phyloP scores from a whole-genome alignment of 148 eudicot genomes.

The Chenopodium formosanum region DNA sequence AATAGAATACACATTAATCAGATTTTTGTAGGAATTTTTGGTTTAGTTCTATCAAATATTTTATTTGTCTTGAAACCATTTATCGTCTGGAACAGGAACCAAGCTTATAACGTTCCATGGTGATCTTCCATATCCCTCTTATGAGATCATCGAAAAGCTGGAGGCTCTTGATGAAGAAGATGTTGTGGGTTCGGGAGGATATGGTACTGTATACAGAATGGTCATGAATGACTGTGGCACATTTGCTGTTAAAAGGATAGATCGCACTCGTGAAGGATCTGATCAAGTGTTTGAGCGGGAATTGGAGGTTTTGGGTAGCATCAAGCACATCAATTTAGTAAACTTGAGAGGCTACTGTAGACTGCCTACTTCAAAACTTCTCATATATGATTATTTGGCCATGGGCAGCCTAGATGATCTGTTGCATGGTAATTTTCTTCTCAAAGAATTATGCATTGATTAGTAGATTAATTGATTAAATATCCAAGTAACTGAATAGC shows the following conservation, averaged over 20 bases:
- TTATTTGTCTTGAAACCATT: background rate
- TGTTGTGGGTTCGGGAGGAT: slow-evolving; percentile 93
- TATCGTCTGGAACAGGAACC: slow-evolving; percentile 45
- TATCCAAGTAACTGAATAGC: background rate
- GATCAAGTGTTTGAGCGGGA: slow-evolving; percentile 86
- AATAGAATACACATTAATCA: too few species aligned
- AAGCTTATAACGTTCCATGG: slow-evolving; percentile 91
- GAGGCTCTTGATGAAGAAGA: slow-evolving; percentile 83
- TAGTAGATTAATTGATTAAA: background rate
- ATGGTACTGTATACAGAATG: slow-evolving; percentile 90
- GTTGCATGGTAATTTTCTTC: slow-evolving; percentile 59
- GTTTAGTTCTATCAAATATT: background rate
- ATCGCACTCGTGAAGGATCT: slow-evolving; percentile 70
- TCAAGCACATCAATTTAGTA: slow-evolving; percentile 86
- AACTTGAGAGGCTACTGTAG: slow-evolving; percentile 94
- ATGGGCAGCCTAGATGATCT: slow-evolving; percentile 83
- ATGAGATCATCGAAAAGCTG: slow-evolving; percentile 84
- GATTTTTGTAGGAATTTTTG: background rate
- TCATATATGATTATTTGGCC: slow-evolving; percentile 86
- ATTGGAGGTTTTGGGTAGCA: slow-evolving; percentile 85
- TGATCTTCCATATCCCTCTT: slow-evolving; percentile 89
- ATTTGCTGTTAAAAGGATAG: slow-evolving; percentile 89
- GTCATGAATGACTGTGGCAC: slow-evolving; percentile 98
- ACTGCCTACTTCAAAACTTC: slow-evolving; percentile 79
- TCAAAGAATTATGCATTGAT: background rate